phyloP scores from a whole-genome alignment of 352 stramenopile genomes.

The Chrysophaeum taylorii region DNA sequence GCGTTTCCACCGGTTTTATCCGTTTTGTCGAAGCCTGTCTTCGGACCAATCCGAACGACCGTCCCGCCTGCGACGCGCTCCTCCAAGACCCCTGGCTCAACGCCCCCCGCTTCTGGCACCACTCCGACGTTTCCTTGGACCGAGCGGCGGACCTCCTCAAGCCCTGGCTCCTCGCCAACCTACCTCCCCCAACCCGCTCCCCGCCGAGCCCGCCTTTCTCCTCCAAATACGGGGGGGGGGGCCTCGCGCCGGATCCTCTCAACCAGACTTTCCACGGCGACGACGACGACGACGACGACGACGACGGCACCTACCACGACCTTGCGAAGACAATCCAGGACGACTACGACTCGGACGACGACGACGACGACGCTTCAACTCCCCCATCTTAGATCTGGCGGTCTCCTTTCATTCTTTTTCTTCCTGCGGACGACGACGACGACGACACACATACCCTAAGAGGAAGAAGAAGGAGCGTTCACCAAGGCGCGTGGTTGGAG shows the following conservation, averaged over 20 bases:
- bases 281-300: constrained; percentile 6
- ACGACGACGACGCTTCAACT: too few relatives aligned
- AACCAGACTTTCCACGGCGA: background rate
- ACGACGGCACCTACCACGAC: background rate
- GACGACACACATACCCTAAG: too few relatives aligned
- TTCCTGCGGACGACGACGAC: too few relatives aligned
- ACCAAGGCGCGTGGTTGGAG: too few relatives aligned
- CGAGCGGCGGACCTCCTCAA: too few relatives aligned
- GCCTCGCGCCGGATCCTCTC: background rate
- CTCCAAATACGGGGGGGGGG: too few relatives aligned
- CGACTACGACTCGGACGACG: too few relatives aligned
- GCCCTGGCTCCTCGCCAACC: background rate
- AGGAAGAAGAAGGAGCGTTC: too few relatives aligned
- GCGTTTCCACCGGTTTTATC: background rate
- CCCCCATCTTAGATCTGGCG: too few relatives aligned
- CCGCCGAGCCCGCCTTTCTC: background rate
- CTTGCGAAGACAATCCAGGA: too few relatives aligned
- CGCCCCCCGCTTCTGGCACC: background rate
- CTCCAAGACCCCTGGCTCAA: background rate
- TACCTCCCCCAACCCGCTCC: background rate
- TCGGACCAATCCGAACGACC: background rate
- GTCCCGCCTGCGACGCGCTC: background rate
- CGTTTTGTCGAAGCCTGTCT: background rate
- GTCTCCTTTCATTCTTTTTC: too few relatives aligned
- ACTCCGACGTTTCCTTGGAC: too few relatives aligned